Evolutionary conservation across 192 early-diverging fungal species (phyloP), one percentile per base, ranked within the genome.

Genomic region (Ramicandelaber brevisporus): DNA sequence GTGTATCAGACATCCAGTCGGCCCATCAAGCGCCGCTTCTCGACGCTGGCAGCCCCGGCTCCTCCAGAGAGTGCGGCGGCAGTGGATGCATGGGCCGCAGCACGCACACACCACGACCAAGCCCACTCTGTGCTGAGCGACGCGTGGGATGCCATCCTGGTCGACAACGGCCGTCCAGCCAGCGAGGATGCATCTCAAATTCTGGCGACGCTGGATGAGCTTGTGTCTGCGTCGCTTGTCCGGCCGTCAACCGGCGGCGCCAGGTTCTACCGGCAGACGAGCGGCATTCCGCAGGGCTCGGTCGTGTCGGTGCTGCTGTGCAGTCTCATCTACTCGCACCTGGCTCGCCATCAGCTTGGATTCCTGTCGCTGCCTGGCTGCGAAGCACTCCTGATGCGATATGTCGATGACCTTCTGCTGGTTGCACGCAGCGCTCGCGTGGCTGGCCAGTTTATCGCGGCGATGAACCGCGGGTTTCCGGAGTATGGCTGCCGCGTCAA

Each of bases 271-370:
- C 52, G 49, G 19, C 84, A 87, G 38, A 41, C 50, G 0, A 41
- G 53, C 1, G 88, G 88, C 3, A 86, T 95, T 17, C 88, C 88
- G 2, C 88, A 95, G 43, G 88, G 88, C 0, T 89, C 84, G 2
- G 48, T 72, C 13, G 41, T 95, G 12, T 95, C 88, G 0, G 59
- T 73, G 19, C 27, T 85, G 3, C 61, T 95, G 29, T 95, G 88
- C 74, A 80, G 70, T 40, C 57, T 85, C 27, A 78, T 75, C 34
- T 83, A 82, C 29, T 71, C 66, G 1, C 62, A 72, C 29, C 43
- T 87, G 51, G 80, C 81, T 48, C 39, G 37, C 5, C 45, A 52
- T 17, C 38, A 62, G 7, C 46, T 83, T 17, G 18, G 30, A 0
- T 46, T 58, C 14, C 7, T 65, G 7, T 30, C n/a, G n/a, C n/a